Evolutionary conservation across 225 moss, liverwort and hornwort genomes (phyloP), one percentile per base, ranked within the genome.

Genomic region (Marchantia paleacea): DNA sequence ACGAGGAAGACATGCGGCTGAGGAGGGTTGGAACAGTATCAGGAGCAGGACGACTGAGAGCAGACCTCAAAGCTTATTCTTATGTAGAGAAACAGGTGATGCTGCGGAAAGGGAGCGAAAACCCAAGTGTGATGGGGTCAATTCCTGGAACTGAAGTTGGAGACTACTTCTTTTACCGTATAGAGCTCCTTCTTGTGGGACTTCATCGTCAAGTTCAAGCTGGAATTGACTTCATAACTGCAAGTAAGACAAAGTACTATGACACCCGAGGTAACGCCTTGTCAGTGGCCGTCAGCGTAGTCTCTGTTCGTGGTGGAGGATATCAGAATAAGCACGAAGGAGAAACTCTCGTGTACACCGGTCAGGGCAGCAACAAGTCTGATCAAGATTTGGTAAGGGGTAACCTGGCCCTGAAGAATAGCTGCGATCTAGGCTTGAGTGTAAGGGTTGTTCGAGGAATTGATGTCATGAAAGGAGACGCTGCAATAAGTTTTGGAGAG

Each of bases 61-160:
- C n/a, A 24, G 73, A 74, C 25, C 52, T 74, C 1, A 74, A 28
- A 54, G 53, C 73, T 52, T 74, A 11, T 53, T 4, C 52, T 10
- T 74, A 74, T 24, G 6, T 52, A 6, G 52, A 74, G 26, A 53
- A 53, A 28, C n/a, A 12, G 12, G 51, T 73, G 47, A 26, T 9
- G 6, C 29, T 12, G 6, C 10, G 79, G 58, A 84, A 82, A 28
- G 84, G 84, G 19, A 1, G 0, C 7, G 77, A 78, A 39, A 39
- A 39, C 39, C 39, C 39, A 20, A 81, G 80, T n/a, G 70, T 88
- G 9, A 48, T 50, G 5, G 89, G 89, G 15, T 25, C 54, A 57
- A 85, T 89, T 53, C 89, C 89, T 16, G 89, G 89, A 0, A 85
- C 83, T 29, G 73, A 83, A 62, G 89, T 89, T 4, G 89, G 89